phyloP scores from a whole-genome alignment of 2,329 filamentous ascomycete species.

The Penicillium capsulatum region DNA sequence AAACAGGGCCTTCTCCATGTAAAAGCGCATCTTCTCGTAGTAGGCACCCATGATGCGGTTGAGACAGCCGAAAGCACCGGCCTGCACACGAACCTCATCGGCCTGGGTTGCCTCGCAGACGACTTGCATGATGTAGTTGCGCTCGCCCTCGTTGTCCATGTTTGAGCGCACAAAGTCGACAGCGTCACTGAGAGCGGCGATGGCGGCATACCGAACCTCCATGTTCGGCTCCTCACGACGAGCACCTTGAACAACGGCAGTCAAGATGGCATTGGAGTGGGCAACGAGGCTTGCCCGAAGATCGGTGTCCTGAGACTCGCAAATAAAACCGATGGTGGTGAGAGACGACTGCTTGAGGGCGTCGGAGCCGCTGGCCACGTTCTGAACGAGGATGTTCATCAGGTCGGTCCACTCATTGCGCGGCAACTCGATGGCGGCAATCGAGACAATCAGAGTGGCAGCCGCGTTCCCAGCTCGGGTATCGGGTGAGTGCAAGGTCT shows the following conservation, averaged over 20 bases:
- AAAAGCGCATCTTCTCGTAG: conserved; percentile 99
- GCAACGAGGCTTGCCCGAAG: conserved; percentile 73
- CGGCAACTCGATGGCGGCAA: conserved; percentile 91
- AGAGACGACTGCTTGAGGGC: conserved; percentile 92
- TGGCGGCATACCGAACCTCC: conserved; percentile 88
- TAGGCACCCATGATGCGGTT: conserved; percentile 99
- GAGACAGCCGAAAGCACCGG: conserved; percentile 91
- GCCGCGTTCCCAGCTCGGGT: conserved; percentile 80
- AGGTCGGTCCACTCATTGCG: conserved; percentile 90
- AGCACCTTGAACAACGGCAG: conserved; percentile 93
- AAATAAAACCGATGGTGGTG: conserved; percentile 96
- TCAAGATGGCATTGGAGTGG: conserved; percentile 96
- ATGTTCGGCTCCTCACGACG: conserved; percentile 90
- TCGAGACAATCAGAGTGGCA: conserved; percentile 91
- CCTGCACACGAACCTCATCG: conserved; percentile 83
- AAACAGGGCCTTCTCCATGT: conserved; percentile 99
- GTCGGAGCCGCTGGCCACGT: conserved; percentile 79
- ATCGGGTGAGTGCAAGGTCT: conserved; percentile 77
- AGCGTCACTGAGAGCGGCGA: conserved; percentile 90
- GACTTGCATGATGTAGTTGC: conserved; percentile 99
- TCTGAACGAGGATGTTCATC: conserved; percentile 83
- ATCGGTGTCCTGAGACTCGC: conserved; percentile 87
- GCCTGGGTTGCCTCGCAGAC: conserved; percentile 98
- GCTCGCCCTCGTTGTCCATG: conserved; percentile 98
- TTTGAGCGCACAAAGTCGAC: conserved; percentile 97